phyloP scores from a whole-genome alignment of 768 basidiomycete species.

The Trametopsis cervina region DNA sequence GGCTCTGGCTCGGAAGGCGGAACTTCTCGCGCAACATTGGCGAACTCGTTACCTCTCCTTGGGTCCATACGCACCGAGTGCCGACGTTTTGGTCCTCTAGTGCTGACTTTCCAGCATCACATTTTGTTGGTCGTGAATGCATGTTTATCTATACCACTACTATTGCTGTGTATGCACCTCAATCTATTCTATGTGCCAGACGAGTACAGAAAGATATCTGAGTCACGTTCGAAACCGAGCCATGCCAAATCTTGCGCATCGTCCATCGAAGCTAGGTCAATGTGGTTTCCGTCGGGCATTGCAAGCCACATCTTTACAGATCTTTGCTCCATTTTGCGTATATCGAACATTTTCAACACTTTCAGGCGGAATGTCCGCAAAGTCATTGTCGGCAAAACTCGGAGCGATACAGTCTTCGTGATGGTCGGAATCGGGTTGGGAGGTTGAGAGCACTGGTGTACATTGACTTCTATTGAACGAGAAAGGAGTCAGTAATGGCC shows the following conservation, averaged over 20 bases:
- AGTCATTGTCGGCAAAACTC: slow-evolving; percentile 63
- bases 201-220: slow-evolving; percentile 23
- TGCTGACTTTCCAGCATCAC: too few species aligned
- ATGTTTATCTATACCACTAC: too few species aligned
- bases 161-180: too few species aligned
- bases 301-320: slow-evolving; percentile 47
- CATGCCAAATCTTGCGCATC: slow-evolving; percentile 55
- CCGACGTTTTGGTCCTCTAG: too few species aligned
- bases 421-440: background rate
- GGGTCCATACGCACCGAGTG: too few species aligned
- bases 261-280: slow-evolving; percentile 38
- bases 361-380: slow-evolving; percentile 60
- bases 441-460: slow-evolving; percentile 3
- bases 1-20: too few species aligned
- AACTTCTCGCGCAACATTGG: too few species aligned
- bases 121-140: too few species aligned
- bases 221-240: slow-evolving; percentile 61
- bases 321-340: slow-evolving; percentile 24
- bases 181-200: too few species aligned
- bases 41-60: too few species aligned
- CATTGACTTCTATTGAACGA: slow-evolving; percentile 2
- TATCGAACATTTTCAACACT: slow-evolving; percentile 42
- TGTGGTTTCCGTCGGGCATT: slow-evolving; percentile 41
- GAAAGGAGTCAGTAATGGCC: background rate
- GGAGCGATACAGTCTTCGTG: slow-evolving; percentile 26